Base-by-base conservation (phyloP, 768 basidiomycete genomes). In the Serendipita sp. region DNA sequence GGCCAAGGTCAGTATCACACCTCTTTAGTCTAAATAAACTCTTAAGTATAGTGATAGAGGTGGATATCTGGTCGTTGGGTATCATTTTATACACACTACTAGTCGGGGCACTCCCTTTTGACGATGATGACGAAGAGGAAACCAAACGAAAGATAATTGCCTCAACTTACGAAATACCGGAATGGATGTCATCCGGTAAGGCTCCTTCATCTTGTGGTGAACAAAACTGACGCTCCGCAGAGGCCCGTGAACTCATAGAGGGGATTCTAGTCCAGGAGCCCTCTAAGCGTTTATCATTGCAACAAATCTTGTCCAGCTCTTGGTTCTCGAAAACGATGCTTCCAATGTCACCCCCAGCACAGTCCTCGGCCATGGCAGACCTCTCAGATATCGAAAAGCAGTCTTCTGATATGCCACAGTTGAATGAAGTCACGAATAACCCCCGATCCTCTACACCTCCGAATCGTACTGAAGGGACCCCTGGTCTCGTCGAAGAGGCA, bases 41-140 rank as follows among this genome's bases (percentile, higher is more conserved):
- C 36, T 44, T 23, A 37, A 53, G n/a, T 53, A 71, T 63, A 73
- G 65, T 44, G n/a, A 62, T 74, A 88, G 93, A 97, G 81, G 92
- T 95, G 53, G 93, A 97, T 70, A 78, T 94, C 37, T 97, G 93
- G 93, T 97, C 93, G 3, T 78, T 95, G 60, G 93, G 93, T 0
- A 81, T 96, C 66, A 96, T 97, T 62, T 77, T 97, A 11, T 95
- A 93, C 71, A 87, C 85, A 62, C 80, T 96, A 36, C 79, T 96
- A 48, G 92, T 91, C 0, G 94, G 93, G 4, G 89, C 88, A 6
- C 75, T 94, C 16, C 91, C 91, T 1, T 94, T 92, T 69, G 91
- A 93, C 69, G 88, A 93, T 68, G 92, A 94, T 64, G 86, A 93
- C 71, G 90, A 92, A 74, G 73, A 74, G 44, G 72, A 86, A 11